Evolutionary conservation across 352 stramenopile species (phyloP), one percentile per base, ranked within the genome.

Genomic region (Globisporangium barbulae): DNA sequence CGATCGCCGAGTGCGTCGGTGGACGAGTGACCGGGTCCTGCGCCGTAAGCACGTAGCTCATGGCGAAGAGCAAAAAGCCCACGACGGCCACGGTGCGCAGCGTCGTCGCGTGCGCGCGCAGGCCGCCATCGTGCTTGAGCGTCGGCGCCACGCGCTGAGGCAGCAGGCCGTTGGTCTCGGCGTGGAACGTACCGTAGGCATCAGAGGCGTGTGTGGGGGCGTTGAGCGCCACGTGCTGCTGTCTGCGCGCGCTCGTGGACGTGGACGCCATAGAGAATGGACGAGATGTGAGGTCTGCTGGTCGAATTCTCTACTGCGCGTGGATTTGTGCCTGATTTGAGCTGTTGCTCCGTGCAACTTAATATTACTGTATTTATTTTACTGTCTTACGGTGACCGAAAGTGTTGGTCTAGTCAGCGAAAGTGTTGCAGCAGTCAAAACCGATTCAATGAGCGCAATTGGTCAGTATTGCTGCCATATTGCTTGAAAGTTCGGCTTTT

Each of bases 161-260:
- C 12, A 57, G 30, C 6, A 50, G 39, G 33, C n/a, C 25, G 58
- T 56, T 48, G 47, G 25, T 41, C 28, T 62, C 61, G 19, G 60
- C 67, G 52, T 75, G 65, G 59, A 86, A 86, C 5, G 78, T 86
- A 53, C 75, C 78, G 66, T 86, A 86, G 56, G 71, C 72, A 33
- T 83, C 73, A 30, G 55, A 63, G 44, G 64, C 15, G 45, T n/a
- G n/a, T n/a, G 25, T 8, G 25, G 12, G 52, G 13, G 33, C 21
- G 30, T 21, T 42, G 44, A 64, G 59, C 47, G 47, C 35, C 8
- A 28, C 37, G 47, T 28, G 33, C 47, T 64, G 58, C 48, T 62
- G 56, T 28, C 53, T 53, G 44, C 56, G 56, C 30, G 7, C 22
- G 55, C 39, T 61, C 41, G 56, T 31, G 30, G 41, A n/a, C 4